Base-by-base conservation (phyloP, 169 alveolate genomes). In the Cryptosporidium felis region DNA sequence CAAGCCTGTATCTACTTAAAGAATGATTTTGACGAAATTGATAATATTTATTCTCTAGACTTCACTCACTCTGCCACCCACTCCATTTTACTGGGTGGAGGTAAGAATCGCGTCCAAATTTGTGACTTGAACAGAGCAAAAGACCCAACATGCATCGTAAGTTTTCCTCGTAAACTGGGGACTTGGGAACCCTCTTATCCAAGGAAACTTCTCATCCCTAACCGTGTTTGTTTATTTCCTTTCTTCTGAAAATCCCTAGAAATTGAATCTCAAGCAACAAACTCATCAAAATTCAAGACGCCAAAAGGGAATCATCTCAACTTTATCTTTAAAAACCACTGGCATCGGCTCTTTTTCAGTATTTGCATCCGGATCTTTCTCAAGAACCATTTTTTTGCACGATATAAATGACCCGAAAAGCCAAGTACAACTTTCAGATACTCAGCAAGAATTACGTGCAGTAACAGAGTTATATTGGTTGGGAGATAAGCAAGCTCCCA, bases 271-370 rank as follows among this genome's bases (percentile, higher is more conserved):
- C 16, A 40, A 12, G 23, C 40, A 61, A 38, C 23, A 18, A 18
- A 40, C 2, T 9, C n/a, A 6, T 16, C 10, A n/a, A 30, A 61
- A 40, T 18, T 12, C 36, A 1, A 40, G 40, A 38, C 30, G 58
- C 34, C 85, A 74, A n/a, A 74, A 74, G 38, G 85, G 85, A 5
- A 28, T 74, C 18, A 45, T 74, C 18, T 74, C 85, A 1, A 10
- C 41, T 53, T 23, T 74, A 23, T 53, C 85, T 1, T 30, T 74
- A 1, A 74, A 74, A 53, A 74, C 85, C 18, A 53, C 34, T 30
- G 85, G 85, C 2, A 74, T 74, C 10, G 85, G 85, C 1, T 74
- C 74, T 36, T 53, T 53, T 23, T 74, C 85, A 8, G 59, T 74
- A 21, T 53, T 74, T 53, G 51, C 59, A 14, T 53, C 74, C 0